Evolutionary conservation across 2,329 filamentous ascomycete genomes (phyloP).

Genomic region (Fusarium nodosum): DNA sequence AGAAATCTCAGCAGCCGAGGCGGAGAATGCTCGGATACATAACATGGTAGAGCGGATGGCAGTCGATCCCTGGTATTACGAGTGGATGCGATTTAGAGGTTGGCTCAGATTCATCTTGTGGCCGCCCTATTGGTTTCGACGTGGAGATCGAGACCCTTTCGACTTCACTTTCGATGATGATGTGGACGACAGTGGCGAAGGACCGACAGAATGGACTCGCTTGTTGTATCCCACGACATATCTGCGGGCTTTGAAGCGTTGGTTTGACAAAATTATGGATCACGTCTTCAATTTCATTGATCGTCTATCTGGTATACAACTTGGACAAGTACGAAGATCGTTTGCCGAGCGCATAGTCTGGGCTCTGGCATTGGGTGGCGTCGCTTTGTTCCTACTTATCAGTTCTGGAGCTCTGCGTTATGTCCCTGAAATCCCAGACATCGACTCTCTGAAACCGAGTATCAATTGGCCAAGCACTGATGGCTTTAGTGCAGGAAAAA

Average conservation of each 20-base stretch:
- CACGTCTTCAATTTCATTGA: constrained; percentile 37
- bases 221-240: constrained; percentile 54
- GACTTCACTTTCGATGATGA: not conserved
- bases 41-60: not conserved
- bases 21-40: constrained; percentile 13
- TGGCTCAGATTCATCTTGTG: not conserved
- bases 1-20: constrained; percentile 41
- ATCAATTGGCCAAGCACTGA: constrained; percentile 33
- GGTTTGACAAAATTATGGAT: constrained; percentile 43
- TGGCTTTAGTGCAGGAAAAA: constrained; percentile 40
- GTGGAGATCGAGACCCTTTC: not conserved
- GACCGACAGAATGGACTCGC: constrained; percentile 44
- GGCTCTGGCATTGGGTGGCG: not conserved
- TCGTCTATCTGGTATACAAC: constrained; percentile 18
- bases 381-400: constrained; percentile 15
- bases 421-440: constrained; percentile 12
- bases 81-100: not conserved
- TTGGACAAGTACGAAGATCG: not conserved
- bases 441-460: constrained; percentile 13
- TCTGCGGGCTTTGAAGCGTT: constrained; percentile 45
- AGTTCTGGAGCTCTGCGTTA: constrained; percentile 1
- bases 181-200: constrained; percentile 23
- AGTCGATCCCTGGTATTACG: not conserved
- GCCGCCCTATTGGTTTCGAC: not conserved
- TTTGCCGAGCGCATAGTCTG: not conserved